These are phyloP conservation scores for Biscogniauxia sp. DNA, from an alignment of 2,329 filamentous ascomycete genomes.

Conservation along the genomic window DNA sequence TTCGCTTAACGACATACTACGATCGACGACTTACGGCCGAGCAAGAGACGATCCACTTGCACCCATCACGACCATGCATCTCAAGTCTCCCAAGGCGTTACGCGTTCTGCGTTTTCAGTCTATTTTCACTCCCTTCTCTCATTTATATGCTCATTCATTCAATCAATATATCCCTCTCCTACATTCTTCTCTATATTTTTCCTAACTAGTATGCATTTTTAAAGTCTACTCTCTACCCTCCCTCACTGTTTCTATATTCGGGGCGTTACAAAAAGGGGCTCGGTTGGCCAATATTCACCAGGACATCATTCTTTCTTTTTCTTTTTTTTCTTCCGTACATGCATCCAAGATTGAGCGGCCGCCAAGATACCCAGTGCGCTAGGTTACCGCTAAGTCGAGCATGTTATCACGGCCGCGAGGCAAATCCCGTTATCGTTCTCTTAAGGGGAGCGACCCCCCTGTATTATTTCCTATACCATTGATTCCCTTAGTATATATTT, in stretches of 20 bases:
- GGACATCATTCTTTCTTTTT: not conserved
- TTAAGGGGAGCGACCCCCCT: not conserved
- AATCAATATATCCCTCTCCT: not conserved
- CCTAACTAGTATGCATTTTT: not conserved
- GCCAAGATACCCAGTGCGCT: not conserved
- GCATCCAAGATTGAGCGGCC: not conserved
- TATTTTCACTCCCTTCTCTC: not conserved
- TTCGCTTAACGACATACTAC: conserved; percentile 14
- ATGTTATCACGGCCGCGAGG: not conserved
- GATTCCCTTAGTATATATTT: not conserved
- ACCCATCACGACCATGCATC: conserved; percentile 15
- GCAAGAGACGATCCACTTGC: conserved; percentile 22
- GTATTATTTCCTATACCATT: not conserved
- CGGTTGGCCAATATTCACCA: not conserved
- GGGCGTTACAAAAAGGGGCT: not conserved
- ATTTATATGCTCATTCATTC: not conserved
- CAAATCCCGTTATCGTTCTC: not conserved
- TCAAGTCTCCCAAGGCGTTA: conserved; percentile 2
- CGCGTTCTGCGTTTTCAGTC: not conserved
- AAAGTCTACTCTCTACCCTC: not conserved
- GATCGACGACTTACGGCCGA: conserved; percentile 30
- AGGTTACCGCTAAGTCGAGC: not conserved
- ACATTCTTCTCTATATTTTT: not conserved
- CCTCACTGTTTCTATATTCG: not conserved
- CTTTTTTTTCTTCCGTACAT: not conserved